Evolutionary conservation across 2,329 filamentous ascomycete species (phyloP).

Genomic region (Botrytis squamosa): DNA sequence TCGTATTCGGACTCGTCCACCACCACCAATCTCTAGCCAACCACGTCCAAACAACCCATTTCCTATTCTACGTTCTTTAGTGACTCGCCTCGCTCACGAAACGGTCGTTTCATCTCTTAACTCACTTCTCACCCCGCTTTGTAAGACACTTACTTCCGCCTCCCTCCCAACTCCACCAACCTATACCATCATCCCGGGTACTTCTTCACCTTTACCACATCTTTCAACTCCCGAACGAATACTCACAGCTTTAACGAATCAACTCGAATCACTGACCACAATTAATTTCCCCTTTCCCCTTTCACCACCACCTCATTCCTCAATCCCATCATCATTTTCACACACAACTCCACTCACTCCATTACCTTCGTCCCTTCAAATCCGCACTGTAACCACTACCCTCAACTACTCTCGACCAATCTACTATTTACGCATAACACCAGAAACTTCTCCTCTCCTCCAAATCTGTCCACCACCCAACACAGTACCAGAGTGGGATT

Average conservation of each 20-base stretch:
- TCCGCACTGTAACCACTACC: slow-evolving; percentile 36
- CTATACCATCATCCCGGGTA: slow-evolving; percentile 32
- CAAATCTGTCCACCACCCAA: slow-evolving; percentile 13
- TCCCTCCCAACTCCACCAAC: slow-evolving; percentile 31
- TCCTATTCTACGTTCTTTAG: slow-evolving; percentile 57
- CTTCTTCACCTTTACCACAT: slow-evolving; percentile 27
- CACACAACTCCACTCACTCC: not conserved
- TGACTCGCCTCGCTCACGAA: slow-evolving; percentile 37
- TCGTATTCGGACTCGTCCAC: slow-evolving; percentile 63
- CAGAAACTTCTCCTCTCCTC: slow-evolving; percentile 14
- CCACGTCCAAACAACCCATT: slow-evolving; percentile 52
- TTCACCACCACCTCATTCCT: slow-evolving; percentile 8
- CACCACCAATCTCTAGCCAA: slow-evolving; percentile 51
- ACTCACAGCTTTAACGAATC: slow-evolving; percentile 43
- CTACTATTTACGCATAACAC: slow-evolving; percentile 2
- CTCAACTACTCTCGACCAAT: not conserved
- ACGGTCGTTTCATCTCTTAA: slow-evolving; percentile 29
- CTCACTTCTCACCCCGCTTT: slow-evolving; percentile 30
- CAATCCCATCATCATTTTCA: slow-evolving; percentile 8
- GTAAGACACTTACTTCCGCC: slow-evolving; percentile 29
- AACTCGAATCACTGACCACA: slow-evolving; percentile 44
- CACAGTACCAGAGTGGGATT: not conserved
- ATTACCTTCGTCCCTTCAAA: slow-evolving; percentile 7
- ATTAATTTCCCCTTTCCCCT: slow-evolving; percentile 40
- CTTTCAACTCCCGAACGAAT: slow-evolving; percentile 41